A percentile compares a stretch with the other conserved stretches of the same genome.
Conservation (phyloP, 2,329 filamentous ascomycete species). For the Epichloe hybrida region DNA sequence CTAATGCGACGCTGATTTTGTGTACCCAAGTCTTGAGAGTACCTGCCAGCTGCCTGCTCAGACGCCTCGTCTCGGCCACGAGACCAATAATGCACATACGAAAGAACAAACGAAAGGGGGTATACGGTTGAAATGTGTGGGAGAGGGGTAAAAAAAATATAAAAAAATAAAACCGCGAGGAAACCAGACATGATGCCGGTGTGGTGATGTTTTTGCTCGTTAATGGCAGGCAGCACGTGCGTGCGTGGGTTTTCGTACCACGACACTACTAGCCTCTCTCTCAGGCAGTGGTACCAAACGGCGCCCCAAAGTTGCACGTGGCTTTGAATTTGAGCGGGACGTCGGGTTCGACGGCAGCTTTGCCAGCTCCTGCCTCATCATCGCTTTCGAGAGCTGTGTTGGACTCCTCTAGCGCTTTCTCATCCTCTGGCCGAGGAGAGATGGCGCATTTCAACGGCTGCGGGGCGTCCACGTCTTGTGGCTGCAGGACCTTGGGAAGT, state of each 20-base stretch:
- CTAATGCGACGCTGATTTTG: background rate
- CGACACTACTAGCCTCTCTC: background rate
- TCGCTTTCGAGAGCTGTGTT: constrained; percentile 8
- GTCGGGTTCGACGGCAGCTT: constrained; percentile 22
- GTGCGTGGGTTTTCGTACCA: background rate
- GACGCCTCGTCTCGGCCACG: background rate
- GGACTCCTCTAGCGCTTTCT: constrained; percentile 10
- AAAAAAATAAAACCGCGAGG: background rate
- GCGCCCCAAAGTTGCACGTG: constrained; percentile 35
- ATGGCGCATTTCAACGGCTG: background rate
- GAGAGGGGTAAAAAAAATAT: background rate
- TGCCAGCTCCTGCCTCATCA: constrained; percentile 13
- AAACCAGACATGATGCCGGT: background rate
- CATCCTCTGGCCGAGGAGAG: constrained; percentile 5
- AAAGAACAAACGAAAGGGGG: background rate
- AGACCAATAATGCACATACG: background rate
- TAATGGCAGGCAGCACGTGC: background rate
- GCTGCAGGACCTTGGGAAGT: constrained; percentile 29
- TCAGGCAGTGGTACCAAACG: constrained; percentile 22
- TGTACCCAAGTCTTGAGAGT: background rate
- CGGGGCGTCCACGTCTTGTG: constrained; percentile 4
- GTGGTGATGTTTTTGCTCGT: too few relatives aligned
- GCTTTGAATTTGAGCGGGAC: constrained; percentile 32
- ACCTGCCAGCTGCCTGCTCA: background rate
- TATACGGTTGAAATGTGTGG: background rate